Conservation (phyloP, 805 yeast species). For the Yarrowia sp. region DNA sequence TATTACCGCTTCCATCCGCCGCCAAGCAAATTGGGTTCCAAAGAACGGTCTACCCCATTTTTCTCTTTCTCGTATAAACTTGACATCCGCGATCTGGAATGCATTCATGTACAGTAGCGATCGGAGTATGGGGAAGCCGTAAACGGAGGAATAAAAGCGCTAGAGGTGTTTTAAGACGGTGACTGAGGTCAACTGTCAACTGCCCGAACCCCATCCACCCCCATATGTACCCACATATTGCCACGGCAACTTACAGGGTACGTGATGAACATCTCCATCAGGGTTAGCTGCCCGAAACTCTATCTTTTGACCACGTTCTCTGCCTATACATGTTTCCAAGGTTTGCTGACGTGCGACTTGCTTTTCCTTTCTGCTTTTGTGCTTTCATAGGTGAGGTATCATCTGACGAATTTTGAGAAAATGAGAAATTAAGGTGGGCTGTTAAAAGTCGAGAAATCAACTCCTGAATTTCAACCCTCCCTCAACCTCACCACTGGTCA, state of each 20-base stretch:
- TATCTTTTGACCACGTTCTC: constrained; percentile 21
- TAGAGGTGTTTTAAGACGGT: too few relatives aligned
- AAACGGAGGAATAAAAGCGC: neutral
- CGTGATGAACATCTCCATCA: constrained; percentile 3
- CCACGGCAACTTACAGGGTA: too few relatives aligned
- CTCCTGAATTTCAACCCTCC: too few relatives aligned
- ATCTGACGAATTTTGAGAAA: too few relatives aligned
- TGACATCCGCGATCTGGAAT: constrained; percentile 14
- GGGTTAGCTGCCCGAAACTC: constrained; percentile 36
- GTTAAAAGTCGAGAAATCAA: too few relatives aligned
- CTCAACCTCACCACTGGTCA: too few relatives aligned
- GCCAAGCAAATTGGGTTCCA: neutral
- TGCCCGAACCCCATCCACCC: too few relatives aligned
- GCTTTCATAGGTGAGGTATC: neutral
- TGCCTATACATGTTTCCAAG: neutral
- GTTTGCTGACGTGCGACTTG: neutral
- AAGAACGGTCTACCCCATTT: neutral
- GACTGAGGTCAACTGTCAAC: too few relatives aligned
- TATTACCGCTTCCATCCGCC: neutral
- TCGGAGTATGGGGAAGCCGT: neutral
- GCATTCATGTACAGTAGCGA: constrained; percentile 3
- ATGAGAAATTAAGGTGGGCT: too few relatives aligned
- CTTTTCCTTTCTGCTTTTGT: neutral
- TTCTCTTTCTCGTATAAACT: constrained; percentile 4
- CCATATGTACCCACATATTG: too few relatives aligned